Conservation (phyloP, 139 green algal genomes). For the Trebouxia sp. region DNA sequence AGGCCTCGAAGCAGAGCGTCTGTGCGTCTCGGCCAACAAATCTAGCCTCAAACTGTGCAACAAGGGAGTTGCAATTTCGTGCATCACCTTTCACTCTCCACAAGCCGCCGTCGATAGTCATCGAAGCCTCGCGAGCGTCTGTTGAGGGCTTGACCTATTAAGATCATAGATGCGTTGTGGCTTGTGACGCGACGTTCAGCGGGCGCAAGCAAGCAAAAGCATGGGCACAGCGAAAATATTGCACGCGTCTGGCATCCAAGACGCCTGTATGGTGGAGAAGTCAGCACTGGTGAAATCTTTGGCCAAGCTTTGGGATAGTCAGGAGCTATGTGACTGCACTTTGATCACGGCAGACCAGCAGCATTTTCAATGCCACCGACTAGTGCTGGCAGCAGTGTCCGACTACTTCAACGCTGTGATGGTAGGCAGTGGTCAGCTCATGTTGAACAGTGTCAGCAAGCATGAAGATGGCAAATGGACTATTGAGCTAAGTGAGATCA, state of each 20-base stretch:
- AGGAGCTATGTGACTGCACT: constrained; percentile 42
- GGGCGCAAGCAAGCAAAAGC: too few species aligned
- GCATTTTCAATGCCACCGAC: constrained; percentile 31
- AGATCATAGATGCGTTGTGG: too few species aligned
- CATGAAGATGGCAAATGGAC: not conserved
- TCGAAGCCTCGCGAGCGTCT: too few species aligned
- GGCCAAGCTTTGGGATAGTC: not conserved
- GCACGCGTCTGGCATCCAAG: not conserved
- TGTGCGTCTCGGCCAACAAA: too few species aligned
- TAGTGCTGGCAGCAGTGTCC: constrained; percentile 48
- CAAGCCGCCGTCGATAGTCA: too few species aligned
- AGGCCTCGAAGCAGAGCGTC: too few species aligned
- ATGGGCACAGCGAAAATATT: not conserved
- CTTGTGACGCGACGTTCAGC: too few species aligned
- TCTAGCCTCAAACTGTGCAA: too few species aligned
- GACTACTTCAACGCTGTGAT: constrained; percentile 50
- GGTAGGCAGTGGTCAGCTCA: constrained; percentile 37
- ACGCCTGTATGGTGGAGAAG: not conserved
- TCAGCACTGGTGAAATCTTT: not conserved
- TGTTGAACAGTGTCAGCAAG: constrained; percentile 4
- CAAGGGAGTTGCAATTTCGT: too few species aligned
- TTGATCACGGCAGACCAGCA: constrained; percentile 30
- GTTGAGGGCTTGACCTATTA: too few species aligned
- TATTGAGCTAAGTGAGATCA: not conserved
- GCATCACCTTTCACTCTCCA: too few species aligned